Conservation (phyloP, 345 rosid species). For the Eucalyptus camaldulensis region DNA sequence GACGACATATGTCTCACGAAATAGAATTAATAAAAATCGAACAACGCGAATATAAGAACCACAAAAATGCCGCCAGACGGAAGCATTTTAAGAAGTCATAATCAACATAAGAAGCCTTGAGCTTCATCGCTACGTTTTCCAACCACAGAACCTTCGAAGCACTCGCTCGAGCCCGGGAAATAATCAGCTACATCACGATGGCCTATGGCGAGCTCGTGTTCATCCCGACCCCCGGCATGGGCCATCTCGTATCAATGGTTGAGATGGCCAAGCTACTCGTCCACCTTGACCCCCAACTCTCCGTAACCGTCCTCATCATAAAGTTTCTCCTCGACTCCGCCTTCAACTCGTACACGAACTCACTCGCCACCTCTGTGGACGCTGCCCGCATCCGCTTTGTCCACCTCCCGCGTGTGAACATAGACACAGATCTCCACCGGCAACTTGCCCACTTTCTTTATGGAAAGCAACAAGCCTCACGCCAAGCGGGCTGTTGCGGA, state of each 20-base stretch:
- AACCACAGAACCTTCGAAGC: not conserved
- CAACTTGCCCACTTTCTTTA: not conserved
- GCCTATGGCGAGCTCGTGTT: not conserved
- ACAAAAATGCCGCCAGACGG: not conserved
- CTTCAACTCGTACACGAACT: not conserved
- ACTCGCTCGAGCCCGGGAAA: not conserved
- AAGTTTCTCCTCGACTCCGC: not conserved
- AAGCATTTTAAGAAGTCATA: not conserved
- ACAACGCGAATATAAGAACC: not conserved
- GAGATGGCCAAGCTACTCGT: conserved; percentile 7
- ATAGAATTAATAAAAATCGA: not conserved
- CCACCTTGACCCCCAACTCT: not conserved
- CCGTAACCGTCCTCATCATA: conserved; percentile 1
- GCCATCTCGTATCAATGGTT: not conserved
- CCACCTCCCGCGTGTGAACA: not conserved
- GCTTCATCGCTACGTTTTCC: not conserved
- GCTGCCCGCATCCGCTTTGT: not conserved
- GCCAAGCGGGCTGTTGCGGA: not conserved
- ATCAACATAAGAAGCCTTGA: not conserved
- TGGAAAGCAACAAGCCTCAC: not conserved
- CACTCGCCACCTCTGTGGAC: not conserved
- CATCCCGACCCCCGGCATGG: not conserved
- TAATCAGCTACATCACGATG: not conserved
- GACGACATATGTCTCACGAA: not conserved
- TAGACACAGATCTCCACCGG: not conserved